Evolutionary conservation across 2,329 filamentous ascomycete genomes (phyloP).

Genomic region (Sporothrix dimorphospora): DNA sequence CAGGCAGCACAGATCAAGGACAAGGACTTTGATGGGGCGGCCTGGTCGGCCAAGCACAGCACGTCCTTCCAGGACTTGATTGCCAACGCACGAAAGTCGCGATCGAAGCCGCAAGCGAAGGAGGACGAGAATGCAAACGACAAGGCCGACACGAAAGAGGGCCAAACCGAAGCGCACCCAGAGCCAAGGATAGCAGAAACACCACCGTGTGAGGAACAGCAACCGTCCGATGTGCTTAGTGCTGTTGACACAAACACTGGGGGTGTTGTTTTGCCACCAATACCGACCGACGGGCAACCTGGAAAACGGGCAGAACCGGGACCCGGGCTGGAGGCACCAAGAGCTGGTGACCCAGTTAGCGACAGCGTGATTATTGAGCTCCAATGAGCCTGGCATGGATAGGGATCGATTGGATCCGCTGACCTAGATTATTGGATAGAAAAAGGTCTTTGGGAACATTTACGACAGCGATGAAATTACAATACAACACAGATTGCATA

Average conservation of each 20-base stretch:
- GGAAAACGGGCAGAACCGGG: neutral
- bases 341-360: neutral
- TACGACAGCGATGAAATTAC: slow-evolving; percentile 19
- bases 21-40: slow-evolving; percentile 83
- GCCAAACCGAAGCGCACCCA: neutral
- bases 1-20: slow-evolving; percentile 66
- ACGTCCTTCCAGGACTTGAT: slow-evolving; percentile 79
- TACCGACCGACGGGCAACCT: neutral
- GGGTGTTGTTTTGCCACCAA: neutral
- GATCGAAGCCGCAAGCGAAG: slow-evolving; percentile 41
- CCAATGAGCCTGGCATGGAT: neutral
- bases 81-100: slow-evolving; percentile 68
- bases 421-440: neutral
- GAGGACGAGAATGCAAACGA: slow-evolving; percentile 37
- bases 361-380: neutral
- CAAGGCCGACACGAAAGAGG: neutral
- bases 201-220: neutral
- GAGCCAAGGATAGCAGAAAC: slow-evolving; percentile 25
- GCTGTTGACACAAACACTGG: neutral
- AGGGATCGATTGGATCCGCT: neutral
- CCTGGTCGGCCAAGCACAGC: slow-evolving; percentile 74
- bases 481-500: neutral
- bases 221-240: neutral
- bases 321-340: neutral
- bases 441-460: neutral